Evolutionary conservation across 2,329 filamentous ascomycete genomes (phyloP).

Genomic region (Pestalotiopsis sp.): DNA sequence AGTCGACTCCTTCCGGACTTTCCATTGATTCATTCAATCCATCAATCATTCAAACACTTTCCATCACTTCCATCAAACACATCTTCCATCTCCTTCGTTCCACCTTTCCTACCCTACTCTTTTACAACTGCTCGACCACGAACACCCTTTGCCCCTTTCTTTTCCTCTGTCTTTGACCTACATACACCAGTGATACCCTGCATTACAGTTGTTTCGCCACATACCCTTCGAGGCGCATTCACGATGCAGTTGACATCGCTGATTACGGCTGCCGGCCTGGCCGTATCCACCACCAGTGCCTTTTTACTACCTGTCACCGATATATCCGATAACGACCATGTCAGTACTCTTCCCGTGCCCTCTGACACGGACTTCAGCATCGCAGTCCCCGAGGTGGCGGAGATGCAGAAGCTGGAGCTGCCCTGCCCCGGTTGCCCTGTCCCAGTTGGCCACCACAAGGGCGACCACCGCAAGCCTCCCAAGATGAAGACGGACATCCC

Average conservation of each 20-base stretch:
- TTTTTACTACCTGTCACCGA: slow-evolving; percentile 31
- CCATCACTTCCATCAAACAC: not conserved
- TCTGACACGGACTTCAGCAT: slow-evolving; percentile 17
- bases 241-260: slow-evolving; percentile 36
- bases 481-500: slow-evolving; percentile 32
- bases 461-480: slow-evolving; percentile 6
- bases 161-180: not conserved
- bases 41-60: not conserved
- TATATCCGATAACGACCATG: slow-evolving; percentile 25
- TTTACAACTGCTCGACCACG: not conserved
- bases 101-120: not conserved
- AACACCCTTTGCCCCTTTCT: not conserved
- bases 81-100: not conserved
- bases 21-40: not conserved
- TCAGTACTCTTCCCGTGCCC: slow-evolving; percentile 32
- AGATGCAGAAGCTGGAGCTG: slow-evolving; percentile 27
- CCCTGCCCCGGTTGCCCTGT: slow-evolving; percentile 33
- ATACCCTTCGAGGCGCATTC: slow-evolving; percentile 15
- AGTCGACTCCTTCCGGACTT: not conserved
- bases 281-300: slow-evolving; percentile 34
- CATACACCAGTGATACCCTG: not conserved
- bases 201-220: slow-evolving; percentile 17
- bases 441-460: slow-evolving; percentile 19
- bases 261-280: slow-evolving; percentile 36
- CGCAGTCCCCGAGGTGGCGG: slow-evolving; percentile 17